Base-by-base conservation (phyloP, 2,329 filamentous ascomycete species). In the Fusarium buxicola region DNA sequence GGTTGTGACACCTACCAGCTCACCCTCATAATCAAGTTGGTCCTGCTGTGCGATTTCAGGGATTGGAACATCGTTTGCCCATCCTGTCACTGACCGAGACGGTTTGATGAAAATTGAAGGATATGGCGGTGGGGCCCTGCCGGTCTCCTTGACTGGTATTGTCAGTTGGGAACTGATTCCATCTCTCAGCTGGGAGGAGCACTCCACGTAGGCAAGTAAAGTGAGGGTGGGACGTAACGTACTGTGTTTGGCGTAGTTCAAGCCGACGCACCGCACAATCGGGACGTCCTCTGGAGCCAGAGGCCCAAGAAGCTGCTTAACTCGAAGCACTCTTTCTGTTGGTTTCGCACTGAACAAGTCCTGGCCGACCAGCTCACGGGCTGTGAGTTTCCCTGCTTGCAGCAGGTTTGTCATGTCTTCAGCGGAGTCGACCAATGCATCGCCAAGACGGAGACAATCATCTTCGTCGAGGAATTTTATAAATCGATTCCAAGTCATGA, bases 211-310 rank as follows among this genome's bases (percentile, higher is more conserved):
- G 13, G 16, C 8, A 36, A 18, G 10, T 5, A 25, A 34, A n/a
- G 13, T 25, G n/a, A 11, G 4, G n/a, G 13, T 24, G 9, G 5
- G 25, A n/a, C 10, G 28, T 28, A 12, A 18, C 28, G n/a, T 45
- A 58, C 55, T 58, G 24, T 58, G 55, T n/a, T 55, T 55, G 25
- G 55, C 50, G 31, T 58, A 58, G 16, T 58, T 58, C 32, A 58
- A 41, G 5, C 50, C 55, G 27, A 58, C 55, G 18, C 55, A 58
- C 8, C 55, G 55, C 13, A 58, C 2, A 25, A 58, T 50, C 4
- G 55, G 55, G 3, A 55, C 50, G 5, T 55, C 32, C 8, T 28
- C 21, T 9, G 55, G 55, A 7, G 13, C 28, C 5, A 58, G 11
- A 18, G 55, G 55, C 4, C 55, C 55, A 8, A 55, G n/a, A 4